phyloP scores from a whole-genome alignment of 345 rosid genomes.

The Nephelium lappaceum region DNA sequence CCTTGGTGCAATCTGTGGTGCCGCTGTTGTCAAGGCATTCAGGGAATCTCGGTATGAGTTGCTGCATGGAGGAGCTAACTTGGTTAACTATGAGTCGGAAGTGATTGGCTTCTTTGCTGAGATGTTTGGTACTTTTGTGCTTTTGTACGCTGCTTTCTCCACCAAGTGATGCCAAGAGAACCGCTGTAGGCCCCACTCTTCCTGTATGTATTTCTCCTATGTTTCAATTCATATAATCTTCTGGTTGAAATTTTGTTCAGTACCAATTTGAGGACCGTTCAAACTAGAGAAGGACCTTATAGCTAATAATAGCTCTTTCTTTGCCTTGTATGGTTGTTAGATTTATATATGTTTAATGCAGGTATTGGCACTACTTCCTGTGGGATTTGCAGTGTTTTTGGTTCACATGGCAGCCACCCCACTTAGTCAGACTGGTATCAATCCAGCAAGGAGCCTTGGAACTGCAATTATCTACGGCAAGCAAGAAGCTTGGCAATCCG shows the following conservation, averaged over 20 bases:
- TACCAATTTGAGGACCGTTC: no score
- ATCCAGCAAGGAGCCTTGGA: slow-evolving; percentile 57
- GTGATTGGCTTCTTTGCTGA: slow-evolving; percentile 19
- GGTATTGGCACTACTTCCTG: slow-evolving; percentile 52
- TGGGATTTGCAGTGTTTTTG: slow-evolving; percentile 58
- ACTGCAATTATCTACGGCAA: slow-evolving; percentile 51
- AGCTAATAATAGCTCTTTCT: no score
- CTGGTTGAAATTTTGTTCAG: no score
- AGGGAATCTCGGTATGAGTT: slow-evolving; percentile 15
- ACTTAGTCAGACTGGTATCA: slow-evolving; percentile 52
- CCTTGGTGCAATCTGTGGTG: slow-evolving; percentile 26
- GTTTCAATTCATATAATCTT: background rate
- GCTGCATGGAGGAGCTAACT: slow-evolving; percentile 27
- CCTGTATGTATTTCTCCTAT: slow-evolving; percentile 22
- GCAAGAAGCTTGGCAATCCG: slow-evolving; percentile 50
- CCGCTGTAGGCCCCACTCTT: slow-evolving; percentile 26
- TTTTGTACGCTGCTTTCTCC: slow-evolving; percentile 20
- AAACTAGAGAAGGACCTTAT: no score
- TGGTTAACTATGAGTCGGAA: slow-evolving; percentile 18
- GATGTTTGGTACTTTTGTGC: slow-evolving; percentile 20
- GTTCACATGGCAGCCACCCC: slow-evolving; percentile 59
- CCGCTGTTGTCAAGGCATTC: slow-evolving; percentile 27
- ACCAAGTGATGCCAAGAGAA: slow-evolving; percentile 36
- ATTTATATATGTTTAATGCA: background rate
- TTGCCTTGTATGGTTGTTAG: no score